phyloP scores from a whole-genome alignment of 108 stramenopile genomes.

The Cylindrotheca fusiformis region DNA sequence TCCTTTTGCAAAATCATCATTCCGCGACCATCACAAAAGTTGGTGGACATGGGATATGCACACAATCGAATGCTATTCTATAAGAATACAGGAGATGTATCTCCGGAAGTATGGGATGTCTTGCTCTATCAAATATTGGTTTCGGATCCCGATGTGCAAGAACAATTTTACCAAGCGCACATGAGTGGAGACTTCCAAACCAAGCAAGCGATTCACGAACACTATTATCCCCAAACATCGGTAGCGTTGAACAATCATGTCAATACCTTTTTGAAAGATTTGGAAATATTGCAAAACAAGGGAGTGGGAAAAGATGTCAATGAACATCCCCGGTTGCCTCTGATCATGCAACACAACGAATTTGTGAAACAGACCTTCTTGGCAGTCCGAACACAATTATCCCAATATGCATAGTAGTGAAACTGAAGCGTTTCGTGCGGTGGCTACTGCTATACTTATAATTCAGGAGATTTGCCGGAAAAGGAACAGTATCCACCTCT shows the following conservation, averaged over 20 bases:
- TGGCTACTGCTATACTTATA: too few relatives aligned
- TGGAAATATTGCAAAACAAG: slow-evolving; percentile 23
- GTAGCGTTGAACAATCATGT: slow-evolving; percentile 50
- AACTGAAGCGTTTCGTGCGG: too few relatives aligned
- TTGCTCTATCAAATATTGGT: slow-evolving; percentile 27
- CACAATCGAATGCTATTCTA: slow-evolving; percentile 44
- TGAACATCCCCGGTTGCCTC: slow-evolving; percentile 40
- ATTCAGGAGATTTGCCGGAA: too few relatives aligned
- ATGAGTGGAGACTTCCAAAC: slow-evolving; percentile 47
- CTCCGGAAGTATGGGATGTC: slow-evolving; percentile 55
- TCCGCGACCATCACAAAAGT: slow-evolving; percentile 24
- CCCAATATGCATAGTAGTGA: too few relatives aligned
- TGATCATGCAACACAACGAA: slow-evolving; percentile 60
- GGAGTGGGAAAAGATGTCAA: slow-evolving; percentile 11
- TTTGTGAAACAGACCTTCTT: slow-evolving; percentile 61
- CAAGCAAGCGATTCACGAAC: slow-evolving; percentile 48
- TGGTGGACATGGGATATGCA: slow-evolving; percentile 38
- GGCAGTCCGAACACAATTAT: slow-evolving; percentile 24
- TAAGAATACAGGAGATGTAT: slow-evolving; percentile 49
- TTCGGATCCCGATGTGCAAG: slow-evolving; percentile 10
- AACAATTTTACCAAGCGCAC: slow-evolving; percentile 43
- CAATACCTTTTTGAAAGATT: slow-evolving; percentile 36
- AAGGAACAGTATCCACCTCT: too few relatives aligned
- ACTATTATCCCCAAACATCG: slow-evolving; percentile 52
- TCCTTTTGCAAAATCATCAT: slow-evolving; percentile 54